Percentiles rank a stretch among this genome's conserved stretches.
phyloP scores from a whole-genome alignment of 306 rosid species.

The Prunus mongolica region DNA sequence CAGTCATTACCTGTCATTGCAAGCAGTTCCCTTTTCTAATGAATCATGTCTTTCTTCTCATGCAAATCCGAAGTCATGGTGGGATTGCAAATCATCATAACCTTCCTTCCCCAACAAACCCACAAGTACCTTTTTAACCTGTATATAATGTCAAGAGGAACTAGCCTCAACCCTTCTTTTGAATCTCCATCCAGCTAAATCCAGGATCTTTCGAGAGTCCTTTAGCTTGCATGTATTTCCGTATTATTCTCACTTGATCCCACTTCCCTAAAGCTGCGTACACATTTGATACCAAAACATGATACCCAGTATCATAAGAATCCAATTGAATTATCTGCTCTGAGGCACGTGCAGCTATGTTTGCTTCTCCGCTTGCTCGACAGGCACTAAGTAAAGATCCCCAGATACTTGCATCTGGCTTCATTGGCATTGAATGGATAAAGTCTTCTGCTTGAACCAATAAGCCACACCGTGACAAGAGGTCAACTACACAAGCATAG shows the following conservation, averaged over 20 bases:
- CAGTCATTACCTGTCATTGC: slow-evolving; percentile 22
- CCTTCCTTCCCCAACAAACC: slow-evolving; percentile 25
- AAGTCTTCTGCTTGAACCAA: slow-evolving; percentile 50
- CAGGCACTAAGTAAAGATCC: slow-evolving; percentile 68
- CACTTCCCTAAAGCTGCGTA: slow-evolving; percentile 59
- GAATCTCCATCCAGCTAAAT: slow-evolving; percentile 60
- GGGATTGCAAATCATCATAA: slow-evolving; percentile 21
- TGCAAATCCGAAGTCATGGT: slow-evolving; percentile 14
- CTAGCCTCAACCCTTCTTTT: slow-evolving; percentile 32
- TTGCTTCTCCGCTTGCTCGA: slow-evolving; percentile 43
- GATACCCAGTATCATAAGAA: slow-evolving; percentile 37
- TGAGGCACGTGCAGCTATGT: slow-evolving; percentile 45
- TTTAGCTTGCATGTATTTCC: slow-evolving; percentile 43
- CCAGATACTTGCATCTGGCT: slow-evolving; percentile 51
- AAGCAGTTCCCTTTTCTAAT: slow-evolving; percentile 20
- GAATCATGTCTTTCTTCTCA: slow-evolving; percentile 19
- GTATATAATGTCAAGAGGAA: slow-evolving; percentile 5
- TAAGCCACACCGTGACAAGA: slow-evolving; percentile 56
- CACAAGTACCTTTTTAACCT: neutral
- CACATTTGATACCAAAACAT: slow-evolving; percentile 55
- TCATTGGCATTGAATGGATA: slow-evolving; percentile 48
- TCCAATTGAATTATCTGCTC: slow-evolving; percentile 29
- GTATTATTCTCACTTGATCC: slow-evolving; percentile 51
- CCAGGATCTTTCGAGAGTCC: slow-evolving; percentile 61
- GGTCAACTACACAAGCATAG: slow-evolving; percentile 61